A percentile compares a stretch with the other conserved stretches of the same genome.
These are phyloP conservation scores for Chaetomiaceae sp. DNA, from an alignment of 2,329 filamentous ascomycete genomes.

Conservation along the genomic window DNA sequence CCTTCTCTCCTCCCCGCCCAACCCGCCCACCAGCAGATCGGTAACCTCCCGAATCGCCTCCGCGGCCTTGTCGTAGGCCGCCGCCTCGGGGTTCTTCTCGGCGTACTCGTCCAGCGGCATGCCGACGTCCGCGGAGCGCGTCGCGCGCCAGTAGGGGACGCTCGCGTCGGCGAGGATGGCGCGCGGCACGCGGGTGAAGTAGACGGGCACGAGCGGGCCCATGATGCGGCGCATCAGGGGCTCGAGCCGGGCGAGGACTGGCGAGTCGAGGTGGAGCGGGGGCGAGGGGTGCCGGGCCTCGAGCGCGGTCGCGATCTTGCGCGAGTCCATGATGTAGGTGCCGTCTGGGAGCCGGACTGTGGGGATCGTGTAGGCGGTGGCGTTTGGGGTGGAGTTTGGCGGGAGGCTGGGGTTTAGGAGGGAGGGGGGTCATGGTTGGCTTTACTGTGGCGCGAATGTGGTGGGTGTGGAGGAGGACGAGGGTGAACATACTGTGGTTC, in stretches of 20 bases:
- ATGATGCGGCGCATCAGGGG: slow-evolving; percentile 35
- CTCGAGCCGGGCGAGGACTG: slow-evolving; percentile 43
- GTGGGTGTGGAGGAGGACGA: not conserved
- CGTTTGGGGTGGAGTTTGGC: slow-evolving; percentile 44
- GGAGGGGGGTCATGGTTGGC: not conserved
- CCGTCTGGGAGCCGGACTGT: slow-evolving; percentile 53
- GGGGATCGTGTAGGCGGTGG: slow-evolving; percentile 50
- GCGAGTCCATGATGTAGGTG: slow-evolving; percentile 60
- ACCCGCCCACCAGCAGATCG: slow-evolving; percentile 49
- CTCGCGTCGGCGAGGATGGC: slow-evolving; percentile 49
- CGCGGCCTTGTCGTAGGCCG: slow-evolving; percentile 44
- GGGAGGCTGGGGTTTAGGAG: not conserved
- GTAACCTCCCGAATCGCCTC: slow-evolving; percentile 35
- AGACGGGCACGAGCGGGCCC: slow-evolving; percentile 37
- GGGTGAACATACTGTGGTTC: slow-evolving; percentile 44
- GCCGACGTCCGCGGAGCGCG: slow-evolving; percentile 46
- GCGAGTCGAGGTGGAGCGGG: slow-evolving; percentile 53
- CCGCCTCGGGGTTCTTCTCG: slow-evolving; percentile 45
- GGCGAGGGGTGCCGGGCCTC: slow-evolving; percentile 57
- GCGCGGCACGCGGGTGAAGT: slow-evolving; percentile 45
- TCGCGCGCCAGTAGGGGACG: slow-evolving; percentile 51
- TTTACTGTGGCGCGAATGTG: not conserved
- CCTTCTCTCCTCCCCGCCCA: slow-evolving; percentile 44
- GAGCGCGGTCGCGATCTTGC: slow-evolving; percentile 53
- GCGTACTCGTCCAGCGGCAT: slow-evolving; percentile 48